phyloP scores from a whole-genome alignment of 108 stramenopile genomes.

The Fistulifera solaris region DNA sequence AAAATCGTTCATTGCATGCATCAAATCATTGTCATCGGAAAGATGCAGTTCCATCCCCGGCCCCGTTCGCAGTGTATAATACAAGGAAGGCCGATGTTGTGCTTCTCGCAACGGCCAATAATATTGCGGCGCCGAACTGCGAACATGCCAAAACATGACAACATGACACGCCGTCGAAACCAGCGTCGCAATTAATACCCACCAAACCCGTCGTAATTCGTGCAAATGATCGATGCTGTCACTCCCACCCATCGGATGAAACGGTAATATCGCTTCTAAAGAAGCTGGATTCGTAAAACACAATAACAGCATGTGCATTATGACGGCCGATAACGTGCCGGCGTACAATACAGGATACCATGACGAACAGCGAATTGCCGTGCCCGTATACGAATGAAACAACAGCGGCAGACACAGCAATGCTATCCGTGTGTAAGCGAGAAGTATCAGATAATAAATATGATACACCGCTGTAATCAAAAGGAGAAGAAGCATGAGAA shows the following conservation, averaged over 20 bases:
- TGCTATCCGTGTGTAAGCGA: slow-evolving; percentile 44
- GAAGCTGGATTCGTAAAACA: slow-evolving; percentile 43
- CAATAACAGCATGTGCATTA: slow-evolving; percentile 50
- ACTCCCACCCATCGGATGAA: background rate
- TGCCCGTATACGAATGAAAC: slow-evolving; percentile 68
- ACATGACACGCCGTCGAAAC: slow-evolving; percentile 52
- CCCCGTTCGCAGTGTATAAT: too few species aligned
- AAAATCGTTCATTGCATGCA: slow-evolving; percentile 18
- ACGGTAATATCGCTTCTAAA: slow-evolving; percentile 22
- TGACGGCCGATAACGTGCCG: slow-evolving; percentile 29
- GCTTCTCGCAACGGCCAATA: too few species aligned
- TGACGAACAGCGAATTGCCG: slow-evolving; percentile 42
- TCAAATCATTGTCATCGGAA: background rate
- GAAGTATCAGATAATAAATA: slow-evolving; percentile 31
- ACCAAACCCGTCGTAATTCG: slow-evolving; percentile 39
- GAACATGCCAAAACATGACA: slow-evolving; percentile 65
- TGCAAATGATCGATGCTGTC: slow-evolving; percentile 12
- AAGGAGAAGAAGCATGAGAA: background rate
- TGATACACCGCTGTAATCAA: slow-evolving; percentile 11
- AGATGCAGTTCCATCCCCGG: too few species aligned
- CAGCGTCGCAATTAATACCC: slow-evolving; percentile 38
- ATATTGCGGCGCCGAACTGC: slow-evolving; percentile 48
- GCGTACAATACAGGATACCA: slow-evolving; percentile 51
- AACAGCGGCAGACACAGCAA: slow-evolving; percentile 57
- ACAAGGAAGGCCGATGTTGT: too few species aligned